Percentiles rank a stretch among this genome's conserved stretches.
Conservation (phyloP, 163 green algal genomes). For the Scenedesmus sp. region DNA sequence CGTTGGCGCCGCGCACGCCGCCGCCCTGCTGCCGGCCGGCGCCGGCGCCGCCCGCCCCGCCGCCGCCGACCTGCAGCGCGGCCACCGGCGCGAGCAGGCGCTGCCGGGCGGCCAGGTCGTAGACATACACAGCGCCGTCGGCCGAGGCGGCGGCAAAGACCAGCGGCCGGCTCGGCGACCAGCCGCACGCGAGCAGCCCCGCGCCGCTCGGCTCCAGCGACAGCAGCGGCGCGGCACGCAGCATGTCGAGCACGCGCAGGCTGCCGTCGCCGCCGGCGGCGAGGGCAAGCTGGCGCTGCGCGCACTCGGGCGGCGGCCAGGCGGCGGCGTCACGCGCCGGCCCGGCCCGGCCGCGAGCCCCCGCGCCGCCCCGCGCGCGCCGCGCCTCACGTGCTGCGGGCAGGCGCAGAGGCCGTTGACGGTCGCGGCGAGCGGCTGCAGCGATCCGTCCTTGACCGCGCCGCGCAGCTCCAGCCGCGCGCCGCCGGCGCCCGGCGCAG, state of each 20-base stretch:
- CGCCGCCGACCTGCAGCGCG: constrained; percentile 9
- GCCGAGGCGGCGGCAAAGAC: constrained; percentile 59
- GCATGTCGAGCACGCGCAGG: constrained; percentile 57
- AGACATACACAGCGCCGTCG: constrained; percentile 72
- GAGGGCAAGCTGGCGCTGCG: constrained; percentile 63
- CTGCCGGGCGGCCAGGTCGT: constrained; percentile 59
- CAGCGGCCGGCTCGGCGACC: constrained; percentile 64
- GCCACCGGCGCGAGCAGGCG: constrained; percentile 10
- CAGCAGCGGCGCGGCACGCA: constrained; percentile 55
- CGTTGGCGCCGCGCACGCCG: constrained; percentile 3
- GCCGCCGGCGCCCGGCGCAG: background rate
- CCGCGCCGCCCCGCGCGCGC: too few relatives aligned
- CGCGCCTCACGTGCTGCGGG: constrained; percentile 53
- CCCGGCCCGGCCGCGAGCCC: too few relatives aligned
- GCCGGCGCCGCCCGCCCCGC: too few relatives aligned
- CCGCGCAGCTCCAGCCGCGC: constrained; percentile 55
- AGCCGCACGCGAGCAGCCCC: constrained; percentile 55
- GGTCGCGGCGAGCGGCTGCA: constrained; percentile 54
- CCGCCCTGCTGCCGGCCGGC: background rate
- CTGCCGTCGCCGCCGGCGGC: constrained; percentile 63
- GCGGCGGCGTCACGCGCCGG: too few relatives aligned
- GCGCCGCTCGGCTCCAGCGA: constrained; percentile 50
- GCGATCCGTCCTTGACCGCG: constrained; percentile 56
- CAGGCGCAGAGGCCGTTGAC: constrained; percentile 63
- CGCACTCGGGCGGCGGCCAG: too few relatives aligned